Base-by-base conservation (phyloP, 768 basidiomycete species). In the Tulasnella sp. region DNA sequence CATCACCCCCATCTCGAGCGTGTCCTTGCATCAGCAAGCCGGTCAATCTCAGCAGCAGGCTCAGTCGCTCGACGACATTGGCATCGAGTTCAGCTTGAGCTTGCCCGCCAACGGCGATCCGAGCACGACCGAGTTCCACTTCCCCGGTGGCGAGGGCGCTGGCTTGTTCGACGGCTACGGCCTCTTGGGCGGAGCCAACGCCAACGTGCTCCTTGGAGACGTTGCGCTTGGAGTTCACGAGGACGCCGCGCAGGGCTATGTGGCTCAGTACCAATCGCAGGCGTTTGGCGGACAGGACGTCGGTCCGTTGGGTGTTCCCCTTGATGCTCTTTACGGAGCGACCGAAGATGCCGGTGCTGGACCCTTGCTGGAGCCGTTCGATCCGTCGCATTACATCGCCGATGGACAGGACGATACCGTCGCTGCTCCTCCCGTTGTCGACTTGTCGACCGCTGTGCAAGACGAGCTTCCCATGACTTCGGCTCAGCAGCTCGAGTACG, bases 71-170 rank as follows among this genome's bases (percentile, higher is more conserved):
- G 71, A 72, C 39, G 71, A 72, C 44, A n/a, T 72, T 16, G 71
- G 71, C 35, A 62, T 72, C 62, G 71, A 72, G 62, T 72, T 72
- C 59, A 72, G 65, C 40, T 64, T 72, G 62, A 26, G 26, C 34
- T 3, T 67, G 34, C 68, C 39, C 26, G 42, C 32, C 11, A 52
- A 22, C 12, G 32, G 5, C 34, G 69, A 52, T 7, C 40, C 42
- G 22, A 34, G 34, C 69, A 52, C 35, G 47, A 59, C 22, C 42
- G 71, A 65, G 37, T 72, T 63, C 64, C 36, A 40, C 35, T 72
- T 72, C 71, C 71, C 71, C 22, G n/a, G 22, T 39, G 59, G 62
- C 35, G 19, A 11, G n/a, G 29, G n/a, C 32, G 64, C 34, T 17
- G 69, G 68, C 7, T 17, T 52, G 22, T 62, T 62, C 41, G 35